Evolutionary conservation across 305 asterid genomes (phyloP), one percentile per base, ranked within the genome.

Genomic region (Salvia sclarea): DNA sequence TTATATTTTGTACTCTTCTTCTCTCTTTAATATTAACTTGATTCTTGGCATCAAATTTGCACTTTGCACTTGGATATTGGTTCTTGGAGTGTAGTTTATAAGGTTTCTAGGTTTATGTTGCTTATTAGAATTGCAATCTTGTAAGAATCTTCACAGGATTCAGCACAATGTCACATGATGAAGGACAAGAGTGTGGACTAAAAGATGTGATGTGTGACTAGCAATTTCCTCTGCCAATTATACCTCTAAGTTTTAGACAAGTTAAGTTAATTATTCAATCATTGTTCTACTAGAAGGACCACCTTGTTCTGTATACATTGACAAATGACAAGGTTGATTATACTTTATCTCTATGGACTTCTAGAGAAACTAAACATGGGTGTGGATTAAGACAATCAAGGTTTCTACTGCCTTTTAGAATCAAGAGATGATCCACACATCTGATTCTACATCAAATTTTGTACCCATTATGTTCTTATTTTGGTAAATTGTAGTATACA

Each of bases 201-300:
- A 21, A 44, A 40, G 8, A 52, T 59, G 13, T 21, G 61, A 69
- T 69, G 74, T 35, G 40, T 58, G 73, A 43, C n/a, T n/a, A 22
- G 20, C 30, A 13, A 56, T 16, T 20, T 56, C 44, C 35, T n/a
- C 8, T 14, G 61, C 21, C 21, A 54, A 54, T 12, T 54, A 13
- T 12, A 18, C 6, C 37, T 54, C 11, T 25, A n/a, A 24, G 37
- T 54, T 28, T 25, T 21, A 54, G 38, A 54, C 4, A 25, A 35
- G 0, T 31, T n/a, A 16, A 30, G 16, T 28, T 18, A n/a, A 14
- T 14, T 28, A 8, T 28, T 8, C 21, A 5, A 24, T 56, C 14
- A 56, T 55, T 31, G 40, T 8, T 56, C 41, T 8, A 56, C 44
- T 56, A 21, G 61, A 55, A 57, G 43, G 45, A 55, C 13, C 17